phyloP scores from a whole-genome alignment of 179 eudicot species.

The Silene noctiflora region DNA sequence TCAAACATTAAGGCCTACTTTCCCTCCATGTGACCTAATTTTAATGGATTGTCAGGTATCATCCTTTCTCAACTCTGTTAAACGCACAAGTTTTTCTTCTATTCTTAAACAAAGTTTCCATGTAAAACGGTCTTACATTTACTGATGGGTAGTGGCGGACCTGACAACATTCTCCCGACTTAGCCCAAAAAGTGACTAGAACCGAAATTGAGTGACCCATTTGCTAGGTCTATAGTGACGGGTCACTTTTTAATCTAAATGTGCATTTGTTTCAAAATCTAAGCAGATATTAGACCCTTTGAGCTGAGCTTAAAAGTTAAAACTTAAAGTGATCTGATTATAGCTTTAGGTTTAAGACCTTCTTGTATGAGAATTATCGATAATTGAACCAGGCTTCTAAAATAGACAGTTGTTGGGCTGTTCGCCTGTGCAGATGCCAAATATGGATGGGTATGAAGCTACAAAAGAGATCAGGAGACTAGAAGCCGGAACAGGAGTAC shows the following conservation, averaged over 20 bases:
- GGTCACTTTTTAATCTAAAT: too few species aligned
- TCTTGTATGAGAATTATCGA: not conserved
- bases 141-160: not conserved
- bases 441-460: constrained; percentile 99
- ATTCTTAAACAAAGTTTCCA: too few species aligned
- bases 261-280: too few species aligned
- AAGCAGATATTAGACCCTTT: too few species aligned
- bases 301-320: too few species aligned
- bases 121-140: not conserved
- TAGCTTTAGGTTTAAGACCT: not conserved
- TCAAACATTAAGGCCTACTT: constrained; percentile 4
- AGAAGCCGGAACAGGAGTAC: constrained; percentile 49
- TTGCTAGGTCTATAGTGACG: too few species aligned
- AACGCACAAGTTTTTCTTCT: not conserved
- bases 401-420: too few species aligned
- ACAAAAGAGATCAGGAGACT: constrained; percentile 74
- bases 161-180: too few species aligned
- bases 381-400: not conserved
- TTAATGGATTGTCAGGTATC: constrained; percentile 21
- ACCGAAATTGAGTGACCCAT: too few species aligned
- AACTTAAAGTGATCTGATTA: too few species aligned
- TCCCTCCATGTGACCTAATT: constrained; percentile 10
- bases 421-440: constrained; percentile 69
- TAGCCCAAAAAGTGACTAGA: too few species aligned
- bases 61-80: not conserved